Evolutionary conservation across 805 yeast species (phyloP).

Genomic region (Kuraishia piskuri): DNA sequence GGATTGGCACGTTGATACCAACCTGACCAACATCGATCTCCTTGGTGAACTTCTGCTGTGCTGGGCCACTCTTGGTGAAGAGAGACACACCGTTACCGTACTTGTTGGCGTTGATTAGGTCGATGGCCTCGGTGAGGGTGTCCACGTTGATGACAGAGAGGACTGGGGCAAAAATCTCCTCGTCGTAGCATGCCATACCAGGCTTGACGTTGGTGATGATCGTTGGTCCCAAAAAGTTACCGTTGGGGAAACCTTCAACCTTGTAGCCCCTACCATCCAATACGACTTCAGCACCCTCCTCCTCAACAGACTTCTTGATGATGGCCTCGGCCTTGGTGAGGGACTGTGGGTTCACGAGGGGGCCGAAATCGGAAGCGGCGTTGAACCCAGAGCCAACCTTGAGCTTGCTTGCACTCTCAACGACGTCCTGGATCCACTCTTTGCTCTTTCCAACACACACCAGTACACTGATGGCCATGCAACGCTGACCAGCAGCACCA

Average conservation of each 20-base stretch:
- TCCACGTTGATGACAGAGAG: slow-evolving; percentile 53
- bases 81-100: slow-evolving; percentile 70
- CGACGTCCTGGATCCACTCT: slow-evolving; percentile 55
- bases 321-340: slow-evolving; percentile 46
- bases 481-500: slow-evolving; percentile 82
- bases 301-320: slow-evolving; percentile 44
- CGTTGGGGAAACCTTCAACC: slow-evolving; percentile 34
- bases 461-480: slow-evolving; percentile 70
- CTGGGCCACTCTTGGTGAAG: slow-evolving; percentile 61
- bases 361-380: slow-evolving; percentile 56
- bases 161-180: slow-evolving; percentile 74
- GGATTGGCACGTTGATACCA: slow-evolving; percentile 72
- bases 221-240: slow-evolving; percentile 71
- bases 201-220: slow-evolving; percentile 52
- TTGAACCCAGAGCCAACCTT: slow-evolving; percentile 63
- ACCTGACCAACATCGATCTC: slow-evolving; percentile 69
- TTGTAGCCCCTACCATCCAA: slow-evolving; percentile 55
- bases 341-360: slow-evolving; percentile 57
- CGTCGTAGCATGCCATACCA: slow-evolving; percentile 65
- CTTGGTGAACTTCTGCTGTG: slow-evolving; percentile 63
- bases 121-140: slow-evolving; percentile 61
- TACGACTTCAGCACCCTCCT: slow-evolving; percentile 47
- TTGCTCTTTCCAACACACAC: slow-evolving; percentile 63
- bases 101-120: slow-evolving; percentile 42
- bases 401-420: slow-evolving; percentile 46